phyloP scores from a whole-genome alignment of 2,329 filamentous ascomycete genomes.

The Scytalidium lignicola region DNA sequence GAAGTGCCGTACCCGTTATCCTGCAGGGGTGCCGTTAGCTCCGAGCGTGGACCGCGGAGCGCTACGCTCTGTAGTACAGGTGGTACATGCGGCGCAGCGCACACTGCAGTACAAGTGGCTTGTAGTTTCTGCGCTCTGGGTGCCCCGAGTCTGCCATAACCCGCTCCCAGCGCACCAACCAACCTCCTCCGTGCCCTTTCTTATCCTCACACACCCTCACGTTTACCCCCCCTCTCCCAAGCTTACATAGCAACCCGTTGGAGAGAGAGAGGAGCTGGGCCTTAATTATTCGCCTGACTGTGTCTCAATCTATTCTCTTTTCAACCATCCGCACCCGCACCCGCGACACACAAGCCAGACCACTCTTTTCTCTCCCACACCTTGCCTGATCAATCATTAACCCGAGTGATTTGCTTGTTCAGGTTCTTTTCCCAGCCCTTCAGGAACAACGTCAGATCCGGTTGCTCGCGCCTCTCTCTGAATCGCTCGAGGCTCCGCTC shows the following conservation, averaged over 20 bases:
- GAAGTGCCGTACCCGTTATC: neutral
- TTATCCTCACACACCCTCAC: too few relatives aligned
- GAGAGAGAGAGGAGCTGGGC: too few relatives aligned
- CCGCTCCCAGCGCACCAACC: neutral
- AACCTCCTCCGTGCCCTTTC: neutral
- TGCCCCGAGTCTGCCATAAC: neutral
- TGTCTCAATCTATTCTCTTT: conserved; percentile 25
- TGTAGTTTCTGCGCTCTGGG: too few relatives aligned
- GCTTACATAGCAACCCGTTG: too few relatives aligned
- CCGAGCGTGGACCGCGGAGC: too few relatives aligned
- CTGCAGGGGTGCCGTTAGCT: too few relatives aligned
- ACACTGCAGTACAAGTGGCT: too few relatives aligned
- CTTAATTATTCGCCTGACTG: conserved; percentile 6
- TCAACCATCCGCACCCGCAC: conserved; percentile 24
- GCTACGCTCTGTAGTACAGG: too few relatives aligned
- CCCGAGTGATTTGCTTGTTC: conserved; percentile 21
- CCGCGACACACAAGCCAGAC: conserved; percentile 10
- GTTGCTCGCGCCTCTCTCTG: conserved; percentile 5
- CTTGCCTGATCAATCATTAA: conserved; percentile 30
- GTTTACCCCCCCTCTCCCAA: too few relatives aligned
- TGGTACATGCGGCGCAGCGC: too few relatives aligned
- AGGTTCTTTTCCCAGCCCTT: conserved; percentile 10
- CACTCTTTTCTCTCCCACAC: conserved; percentile 8
- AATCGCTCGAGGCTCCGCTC: conserved; percentile 3
- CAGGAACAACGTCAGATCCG: conserved; percentile 1